A percentile compares a stretch with the other conserved stretches of the same genome.
These are phyloP conservation scores for Ulota crispa DNA, from an alignment of 225 moss, liverwort and hornwort species.

Conservation along the genomic window DNA sequence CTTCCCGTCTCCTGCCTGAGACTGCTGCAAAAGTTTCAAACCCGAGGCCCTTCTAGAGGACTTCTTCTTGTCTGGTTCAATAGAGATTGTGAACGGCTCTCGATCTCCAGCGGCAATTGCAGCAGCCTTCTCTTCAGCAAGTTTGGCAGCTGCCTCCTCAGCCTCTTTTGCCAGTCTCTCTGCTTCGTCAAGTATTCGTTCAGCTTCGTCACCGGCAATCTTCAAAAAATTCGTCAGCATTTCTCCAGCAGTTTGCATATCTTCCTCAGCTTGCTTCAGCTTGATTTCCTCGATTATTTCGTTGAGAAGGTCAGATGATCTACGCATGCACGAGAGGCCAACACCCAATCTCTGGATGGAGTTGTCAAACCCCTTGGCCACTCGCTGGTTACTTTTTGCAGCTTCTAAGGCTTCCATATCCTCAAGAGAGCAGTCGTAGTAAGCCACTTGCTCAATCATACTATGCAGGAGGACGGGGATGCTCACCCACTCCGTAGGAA, in stretches of 20 bases:
- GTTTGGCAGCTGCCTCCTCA: constrained; percentile 16
- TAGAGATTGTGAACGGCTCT: background rate
- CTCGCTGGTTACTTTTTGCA: constrained; percentile 42
- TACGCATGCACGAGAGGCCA: constrained; percentile 43
- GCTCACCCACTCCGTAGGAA: constrained; percentile 57
- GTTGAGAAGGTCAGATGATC: constrained; percentile 35
- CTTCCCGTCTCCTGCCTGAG: background rate
- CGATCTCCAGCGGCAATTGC: constrained; percentile 13
- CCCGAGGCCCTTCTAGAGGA: constrained; percentile 1
- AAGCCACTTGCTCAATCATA: constrained; percentile 83
- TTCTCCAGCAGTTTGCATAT: constrained; percentile 23
- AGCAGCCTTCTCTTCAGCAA: constrained; percentile 11
- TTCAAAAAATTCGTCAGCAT: constrained; percentile 12
- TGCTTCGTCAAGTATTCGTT: constrained; percentile 9
- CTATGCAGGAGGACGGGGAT: constrained; percentile 68
- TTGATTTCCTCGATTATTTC: constrained; percentile 51
- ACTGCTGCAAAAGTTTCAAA: constrained; percentile 17
- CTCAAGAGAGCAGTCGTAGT: constrained; percentile 58
- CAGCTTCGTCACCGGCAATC: constrained; percentile 20
- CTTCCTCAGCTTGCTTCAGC: constrained; percentile 43
- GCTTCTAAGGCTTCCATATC: constrained; percentile 71
- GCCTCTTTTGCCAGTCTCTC: constrained; percentile 14
- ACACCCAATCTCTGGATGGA: constrained; percentile 68
- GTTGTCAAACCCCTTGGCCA: constrained; percentile 54
- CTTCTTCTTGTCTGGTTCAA: constrained; percentile 16